phyloP scores from a whole-genome alignment of 768 basidiomycete species.

The Daedaleopsis nitida region DNA sequence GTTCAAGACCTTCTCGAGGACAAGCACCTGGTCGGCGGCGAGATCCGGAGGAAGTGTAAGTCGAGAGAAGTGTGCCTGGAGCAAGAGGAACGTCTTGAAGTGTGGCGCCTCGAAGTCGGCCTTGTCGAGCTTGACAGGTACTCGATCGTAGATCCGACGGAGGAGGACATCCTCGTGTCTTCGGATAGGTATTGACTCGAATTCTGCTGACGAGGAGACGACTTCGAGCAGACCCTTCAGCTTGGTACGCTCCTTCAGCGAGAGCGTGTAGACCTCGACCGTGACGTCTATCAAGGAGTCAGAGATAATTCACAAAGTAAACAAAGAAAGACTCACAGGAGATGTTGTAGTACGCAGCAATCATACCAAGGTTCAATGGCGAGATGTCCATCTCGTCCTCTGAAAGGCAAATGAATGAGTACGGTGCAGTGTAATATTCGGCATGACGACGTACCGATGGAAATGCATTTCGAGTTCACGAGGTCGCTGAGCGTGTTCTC shows the following conservation, averaged over 20 bases:
- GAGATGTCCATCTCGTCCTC: constrained; percentile 94
- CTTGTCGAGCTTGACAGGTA: constrained; percentile 89
- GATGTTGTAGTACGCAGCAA: constrained; percentile 95
- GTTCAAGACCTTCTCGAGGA: constrained; percentile 90
- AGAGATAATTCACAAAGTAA: background rate
- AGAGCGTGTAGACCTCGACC: constrained; percentile 95
- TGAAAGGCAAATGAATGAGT: constrained; percentile 26
- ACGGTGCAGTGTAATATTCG: background rate
- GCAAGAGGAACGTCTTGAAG: constrained; percentile 96
- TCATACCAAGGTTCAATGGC: constrained; percentile 96
- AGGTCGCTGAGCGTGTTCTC: constrained; percentile 91
- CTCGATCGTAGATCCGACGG: constrained; percentile 91
- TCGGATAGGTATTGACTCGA: constrained; percentile 92
- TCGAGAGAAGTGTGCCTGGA: constrained; percentile 96
- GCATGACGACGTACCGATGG: constrained; percentile 61
- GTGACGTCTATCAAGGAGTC: constrained; percentile 70
- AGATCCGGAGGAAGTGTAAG: constrained; percentile 92
- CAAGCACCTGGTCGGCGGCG: constrained; percentile 84
- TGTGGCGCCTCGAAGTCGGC: constrained; percentile 92
- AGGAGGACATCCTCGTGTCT: constrained; percentile 88
- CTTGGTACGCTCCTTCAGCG: constrained; percentile 94
- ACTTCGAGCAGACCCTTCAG: constrained; percentile 96
- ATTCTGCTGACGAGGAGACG: constrained; percentile 95
- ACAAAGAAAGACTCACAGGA: constrained; percentile 58
- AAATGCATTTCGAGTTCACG: constrained; percentile 92